Percentiles rank a stretch among this genome's conserved stretches.
Evolutionary conservation across 108 stramenopile genomes (phyloP).

Genomic region (Bacterosira constricta): DNA sequence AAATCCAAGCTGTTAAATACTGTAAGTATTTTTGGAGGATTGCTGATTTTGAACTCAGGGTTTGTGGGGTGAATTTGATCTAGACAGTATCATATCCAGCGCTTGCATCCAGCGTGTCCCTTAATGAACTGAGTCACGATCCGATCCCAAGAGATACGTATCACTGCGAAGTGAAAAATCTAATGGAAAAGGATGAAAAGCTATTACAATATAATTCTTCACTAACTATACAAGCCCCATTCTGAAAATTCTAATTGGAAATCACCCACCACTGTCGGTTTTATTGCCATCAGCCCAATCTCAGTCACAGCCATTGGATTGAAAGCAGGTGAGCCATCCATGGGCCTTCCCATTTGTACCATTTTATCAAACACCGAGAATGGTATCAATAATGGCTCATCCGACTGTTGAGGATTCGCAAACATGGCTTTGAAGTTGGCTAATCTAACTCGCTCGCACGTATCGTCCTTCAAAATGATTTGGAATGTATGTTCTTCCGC

Average conservation of each 20-base stretch:
- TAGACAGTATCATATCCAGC: no score
- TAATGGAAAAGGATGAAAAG: no score
- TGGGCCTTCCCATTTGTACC: slow-evolving; percentile 55
- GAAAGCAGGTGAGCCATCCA: slow-evolving; percentile 42
- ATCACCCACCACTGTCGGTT: slow-evolving; percentile 61
- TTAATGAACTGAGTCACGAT: no score
- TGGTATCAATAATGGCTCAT: slow-evolving; percentile 42
- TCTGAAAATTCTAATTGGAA: slow-evolving; percentile 50
- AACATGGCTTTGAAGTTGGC: slow-evolving; percentile 59
- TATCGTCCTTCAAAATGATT: slow-evolving; percentile 52
- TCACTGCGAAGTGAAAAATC: no score
- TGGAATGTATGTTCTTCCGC: slow-evolving; percentile 54
- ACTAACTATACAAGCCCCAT: slow-evolving; percentile 55
- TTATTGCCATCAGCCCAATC: slow-evolving; percentile 63
- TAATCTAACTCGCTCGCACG: slow-evolving; percentile 49
- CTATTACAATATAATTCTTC: background rate
- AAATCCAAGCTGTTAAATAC: no score
- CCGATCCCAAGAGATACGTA: no score
- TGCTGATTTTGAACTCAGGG: no score
- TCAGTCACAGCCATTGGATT: slow-evolving; percentile 55
- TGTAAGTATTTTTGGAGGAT: no score
- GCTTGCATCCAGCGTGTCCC: no score
- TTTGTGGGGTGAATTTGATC: no score
- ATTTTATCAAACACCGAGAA: slow-evolving; percentile 50
- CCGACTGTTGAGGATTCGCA: slow-evolving; percentile 47